These are phyloP conservation scores for Fulvia fulva DNA, from an alignment of 2,329 filamentous ascomycete species.

Conservation along the genomic window DNA sequence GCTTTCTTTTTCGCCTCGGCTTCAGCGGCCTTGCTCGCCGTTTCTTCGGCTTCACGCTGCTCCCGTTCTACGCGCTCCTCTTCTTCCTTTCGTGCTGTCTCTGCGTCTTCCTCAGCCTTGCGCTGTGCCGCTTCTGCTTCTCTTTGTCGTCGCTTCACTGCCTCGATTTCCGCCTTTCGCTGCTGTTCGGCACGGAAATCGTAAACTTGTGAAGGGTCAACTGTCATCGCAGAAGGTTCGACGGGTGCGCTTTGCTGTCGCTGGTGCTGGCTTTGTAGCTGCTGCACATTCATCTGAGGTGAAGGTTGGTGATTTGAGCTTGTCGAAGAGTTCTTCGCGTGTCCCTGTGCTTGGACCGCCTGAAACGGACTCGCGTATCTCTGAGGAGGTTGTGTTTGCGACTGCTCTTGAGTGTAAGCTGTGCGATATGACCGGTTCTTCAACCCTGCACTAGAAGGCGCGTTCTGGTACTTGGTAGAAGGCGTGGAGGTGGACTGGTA, in stretches of 20 bases:
- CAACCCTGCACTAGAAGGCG: slow-evolving; percentile 20
- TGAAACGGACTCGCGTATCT: slow-evolving; percentile 31
- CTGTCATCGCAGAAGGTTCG: slow-evolving; percentile 40
- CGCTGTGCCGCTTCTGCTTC: slow-evolving; percentile 31
- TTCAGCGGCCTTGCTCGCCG: slow-evolving; percentile 29
- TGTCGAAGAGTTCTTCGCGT: slow-evolving; percentile 22
- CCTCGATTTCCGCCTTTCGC: slow-evolving; percentile 35
- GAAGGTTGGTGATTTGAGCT: slow-evolving; percentile 23
- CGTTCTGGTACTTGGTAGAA: slow-evolving; percentile 20
- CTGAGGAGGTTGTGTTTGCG: slow-evolving; percentile 21
- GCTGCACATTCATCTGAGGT: slow-evolving; percentile 23
- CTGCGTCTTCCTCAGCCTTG: slow-evolving; percentile 33
- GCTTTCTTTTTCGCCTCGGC: slow-evolving; percentile 26
- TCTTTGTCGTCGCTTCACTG: slow-evolving; percentile 28
- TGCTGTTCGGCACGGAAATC: slow-evolving; percentile 51
- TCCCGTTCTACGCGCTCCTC: slow-evolving; percentile 20
- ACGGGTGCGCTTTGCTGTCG: slow-evolving; percentile 28
- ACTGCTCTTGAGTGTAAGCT: slow-evolving; percentile 19
- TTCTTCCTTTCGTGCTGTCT: slow-evolving; percentile 29
- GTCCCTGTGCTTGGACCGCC: slow-evolving; percentile 27
- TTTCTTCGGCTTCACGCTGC: slow-evolving; percentile 23
- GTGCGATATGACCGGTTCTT: slow-evolving; percentile 14
- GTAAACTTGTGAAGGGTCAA: slow-evolving; percentile 53
- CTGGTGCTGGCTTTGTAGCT: slow-evolving; percentile 17
- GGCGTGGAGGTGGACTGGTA: slow-evolving; percentile 11